Evolutionary conservation across 2,329 filamentous ascomycete genomes (phyloP), one percentile per base, ranked within the genome.

Genomic region (Nannizziopsis arthrosporioides): DNA sequence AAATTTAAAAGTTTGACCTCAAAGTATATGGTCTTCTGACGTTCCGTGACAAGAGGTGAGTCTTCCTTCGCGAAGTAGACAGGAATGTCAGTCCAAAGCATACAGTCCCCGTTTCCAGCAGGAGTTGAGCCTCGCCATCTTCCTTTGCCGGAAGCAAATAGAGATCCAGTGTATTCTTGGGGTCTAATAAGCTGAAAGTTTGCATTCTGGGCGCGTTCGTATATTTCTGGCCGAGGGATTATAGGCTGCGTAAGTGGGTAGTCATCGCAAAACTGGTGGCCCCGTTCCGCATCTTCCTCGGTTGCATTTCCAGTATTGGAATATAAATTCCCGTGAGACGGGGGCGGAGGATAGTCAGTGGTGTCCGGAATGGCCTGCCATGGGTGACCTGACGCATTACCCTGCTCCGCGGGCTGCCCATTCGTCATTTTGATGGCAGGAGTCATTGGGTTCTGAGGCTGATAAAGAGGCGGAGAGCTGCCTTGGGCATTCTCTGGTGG

Each of bases 321-420:
- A 44, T 54, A 63, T 36, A 74, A 69, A 54, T 77, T 70, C 14
- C 69, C 68, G 31, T 78, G 63, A 1, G 72, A 68, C 6, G 78
- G 78, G 1, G 78, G 77, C 22, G 78, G 78, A 2, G 77, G 77
- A 8, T 81, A 68, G n/a, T 72, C 66, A 3, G 75, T 61, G 12
- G 70, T 80, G 56, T 81, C 78, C 5, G 77, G 77, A 3, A 81
- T 70, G 1, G 73, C 67, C 45, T 76, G 72, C 78, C 78, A 82
- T 61, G 79, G 75, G 59, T 81, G 77, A 56, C 80, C 78, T 19
- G 75, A 72, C 14, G 76, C 76, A 11, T 76, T 75, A 11, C 30
- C 31, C 15, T 41, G 37, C 30, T 38, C 18, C 66, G 62, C 11
- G 4, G 27, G 19, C 10, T 58, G 49, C 59, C 61, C 27, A 22